These are phyloP conservation scores for Termitomyces sp. DNA, from an alignment of 768 basidiomycete species.

Conservation along the genomic window DNA sequence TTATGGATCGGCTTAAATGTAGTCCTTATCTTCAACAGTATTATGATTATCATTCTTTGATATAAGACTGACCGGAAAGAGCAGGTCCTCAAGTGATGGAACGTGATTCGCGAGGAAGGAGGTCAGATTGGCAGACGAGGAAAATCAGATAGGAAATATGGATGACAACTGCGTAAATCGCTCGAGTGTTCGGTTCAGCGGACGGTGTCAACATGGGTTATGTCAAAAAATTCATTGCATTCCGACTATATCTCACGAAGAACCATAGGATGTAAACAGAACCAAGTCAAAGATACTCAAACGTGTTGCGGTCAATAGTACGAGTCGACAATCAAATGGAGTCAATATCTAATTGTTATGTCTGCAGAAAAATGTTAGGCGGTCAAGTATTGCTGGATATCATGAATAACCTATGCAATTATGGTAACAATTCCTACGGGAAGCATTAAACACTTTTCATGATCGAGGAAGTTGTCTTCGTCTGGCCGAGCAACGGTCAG, in stretches of 20 bases:
- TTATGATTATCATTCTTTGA: neutral
- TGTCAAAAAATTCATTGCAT: neutral
- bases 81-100: slow-evolving; percentile 4
- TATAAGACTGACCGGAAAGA: slow-evolving; percentile 5
- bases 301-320: neutral
- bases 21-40: neutral
- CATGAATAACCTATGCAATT: neutral
- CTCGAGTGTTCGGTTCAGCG: neutral
- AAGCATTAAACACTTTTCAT: slow-evolving; percentile 8
- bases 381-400: too few relatives aligned
- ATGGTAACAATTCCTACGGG: slow-evolving; percentile 5
- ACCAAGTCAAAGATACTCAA: neutral
- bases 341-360: neutral
- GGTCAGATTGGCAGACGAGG: neutral
- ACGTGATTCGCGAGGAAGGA: slow-evolving; percentile 1
- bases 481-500: neutral
- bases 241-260: neutral
- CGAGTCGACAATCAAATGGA: neutral
- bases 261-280: neutral
- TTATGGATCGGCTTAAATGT: slow-evolving; percentile 7
- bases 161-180: neutral
- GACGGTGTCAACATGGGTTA: neutral
- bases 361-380: neutral
- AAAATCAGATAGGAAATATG: neutral
- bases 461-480: slow-evolving; percentile 18